Conservation (phyloP, 768 basidiomycete species). For the Mycena belliarum region DNA sequence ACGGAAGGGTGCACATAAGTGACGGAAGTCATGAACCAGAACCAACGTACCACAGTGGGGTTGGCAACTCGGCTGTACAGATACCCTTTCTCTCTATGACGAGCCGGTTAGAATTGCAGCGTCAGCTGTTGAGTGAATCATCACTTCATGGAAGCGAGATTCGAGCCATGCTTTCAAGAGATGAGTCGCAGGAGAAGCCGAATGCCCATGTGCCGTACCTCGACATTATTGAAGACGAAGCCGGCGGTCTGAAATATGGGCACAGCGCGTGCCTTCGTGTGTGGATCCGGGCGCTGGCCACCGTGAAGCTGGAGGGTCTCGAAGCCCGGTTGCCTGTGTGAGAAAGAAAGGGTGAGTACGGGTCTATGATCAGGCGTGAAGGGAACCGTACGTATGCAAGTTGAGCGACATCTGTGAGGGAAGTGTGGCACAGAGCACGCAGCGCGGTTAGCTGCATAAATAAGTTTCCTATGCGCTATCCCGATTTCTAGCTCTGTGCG, state of each 20-base stretch:
- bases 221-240: constrained; percentile 48
- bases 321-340: constrained; percentile 40
- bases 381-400: background rate
- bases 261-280: constrained; percentile 50
- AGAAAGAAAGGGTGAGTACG: background rate
- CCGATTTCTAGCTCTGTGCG: too few species aligned
- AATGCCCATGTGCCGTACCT: constrained; percentile 31
- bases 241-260: constrained; percentile 53
- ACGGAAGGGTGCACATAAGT: too few species aligned
- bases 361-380: background rate
- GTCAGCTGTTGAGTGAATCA: background rate
- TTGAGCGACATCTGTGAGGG: background rate
- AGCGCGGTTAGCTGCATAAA: too few species aligned
- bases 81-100: constrained; percentile 37
- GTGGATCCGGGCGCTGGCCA: constrained; percentile 44
- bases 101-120: too few species aligned
- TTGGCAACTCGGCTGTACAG: constrained; percentile 46
- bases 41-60: constrained; percentile 36
- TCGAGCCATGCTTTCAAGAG: constrained; percentile 4
- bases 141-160: constrained; percentile 23
- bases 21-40: too few species aligned
- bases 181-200: constrained; percentile 38
- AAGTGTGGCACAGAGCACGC: too few species aligned
- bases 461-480: too few species aligned
- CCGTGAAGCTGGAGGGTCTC: constrained; percentile 59